phyloP scores from a whole-genome alignment of 2,329 filamentous ascomycete genomes.

The Penicillium polonicum region DNA sequence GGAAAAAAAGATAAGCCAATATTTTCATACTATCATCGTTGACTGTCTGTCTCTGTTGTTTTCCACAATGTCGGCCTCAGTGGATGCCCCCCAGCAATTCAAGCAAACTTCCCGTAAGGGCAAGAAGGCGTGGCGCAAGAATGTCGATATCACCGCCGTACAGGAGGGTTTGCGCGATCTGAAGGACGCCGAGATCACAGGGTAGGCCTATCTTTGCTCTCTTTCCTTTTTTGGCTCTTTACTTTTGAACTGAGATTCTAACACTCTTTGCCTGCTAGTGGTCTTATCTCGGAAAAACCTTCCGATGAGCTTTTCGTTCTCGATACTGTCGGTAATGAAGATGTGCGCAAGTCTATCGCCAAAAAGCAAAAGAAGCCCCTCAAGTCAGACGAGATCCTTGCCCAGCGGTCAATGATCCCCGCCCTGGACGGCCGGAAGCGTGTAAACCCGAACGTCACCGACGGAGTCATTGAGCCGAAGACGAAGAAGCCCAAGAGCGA shows the following conservation, averaged over 20 bases:
- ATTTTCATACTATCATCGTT: conserved; percentile 10
- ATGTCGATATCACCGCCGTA: conserved; percentile 88
- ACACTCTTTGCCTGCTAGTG: conserved; percentile 53
- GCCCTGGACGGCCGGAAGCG: conserved; percentile 79
- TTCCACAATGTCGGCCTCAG: conserved; percentile 35
- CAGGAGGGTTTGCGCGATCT: conserved; percentile 77
- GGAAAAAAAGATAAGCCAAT: conserved; percentile 27
- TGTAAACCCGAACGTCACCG: conserved; percentile 64
- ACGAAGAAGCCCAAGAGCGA: conserved; percentile 74
- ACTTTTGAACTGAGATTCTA: conserved; percentile 12
- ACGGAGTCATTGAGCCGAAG: conserved; percentile 66
- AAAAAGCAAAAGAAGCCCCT: conserved; percentile 79
- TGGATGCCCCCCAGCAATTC: conserved; percentile 69
- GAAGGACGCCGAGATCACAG: conserved; percentile 86
- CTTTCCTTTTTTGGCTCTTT: background rate
- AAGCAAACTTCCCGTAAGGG: conserved; percentile 92
- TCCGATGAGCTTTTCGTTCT: conserved; percentile 82
- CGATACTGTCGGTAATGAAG: conserved; percentile 70
- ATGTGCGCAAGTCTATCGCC: conserved; percentile 63
- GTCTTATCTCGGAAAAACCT: conserved; percentile 77
- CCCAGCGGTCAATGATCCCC: conserved; percentile 76
- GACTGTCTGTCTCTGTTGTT: conserved; percentile 6
- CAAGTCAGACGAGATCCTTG: conserved; percentile 89
- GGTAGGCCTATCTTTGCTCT: conserved; percentile 52
- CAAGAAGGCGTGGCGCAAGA: conserved; percentile 98